phyloP scores from a whole-genome alignment of 2,329 filamentous ascomycete species.

The Microcyclosporella mali region DNA sequence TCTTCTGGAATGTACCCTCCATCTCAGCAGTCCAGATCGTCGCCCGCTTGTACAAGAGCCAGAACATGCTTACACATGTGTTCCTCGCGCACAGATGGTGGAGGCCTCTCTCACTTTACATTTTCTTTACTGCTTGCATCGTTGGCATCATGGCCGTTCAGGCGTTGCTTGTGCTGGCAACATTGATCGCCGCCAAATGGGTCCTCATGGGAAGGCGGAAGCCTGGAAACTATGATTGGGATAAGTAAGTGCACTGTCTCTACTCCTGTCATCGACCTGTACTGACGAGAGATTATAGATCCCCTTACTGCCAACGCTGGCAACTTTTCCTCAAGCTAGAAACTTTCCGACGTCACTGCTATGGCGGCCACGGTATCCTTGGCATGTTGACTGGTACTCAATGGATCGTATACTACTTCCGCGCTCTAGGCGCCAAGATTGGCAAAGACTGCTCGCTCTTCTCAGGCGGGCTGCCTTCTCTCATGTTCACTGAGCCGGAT shows the following conservation, averaged over 20 bases:
- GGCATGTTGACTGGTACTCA: slow-evolving; percentile 50
- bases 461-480: slow-evolving; percentile 46
- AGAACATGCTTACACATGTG: slow-evolving; percentile 6
- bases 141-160: slow-evolving; percentile 41
- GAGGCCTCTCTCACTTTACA: slow-evolving; percentile 37
- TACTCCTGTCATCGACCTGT: slow-evolving; percentile 19
- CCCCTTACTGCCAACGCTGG: slow-evolving; percentile 52
- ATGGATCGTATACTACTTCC: slow-evolving; percentile 50
- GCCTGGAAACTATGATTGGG: slow-evolving; percentile 54
- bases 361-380: slow-evolving; percentile 46
- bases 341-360: slow-evolving; percentile 46
- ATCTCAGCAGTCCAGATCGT: slow-evolving; percentile 46
- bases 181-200: slow-evolving; percentile 49
- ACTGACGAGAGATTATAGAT: slow-evolving; percentile 4
- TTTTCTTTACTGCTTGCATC: slow-evolving; percentile 38
- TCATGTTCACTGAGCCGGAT: slow-evolving; percentile 55
- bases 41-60: slow-evolving; percentile 30
- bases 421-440: slow-evolving; percentile 48
- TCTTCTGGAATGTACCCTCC: slow-evolving; percentile 49
- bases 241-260: slow-evolving; percentile 35
- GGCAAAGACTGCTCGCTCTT: slow-evolving; percentile 52
- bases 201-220: slow-evolving; percentile 45
- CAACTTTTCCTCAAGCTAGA: slow-evolving; percentile 51
- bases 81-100: slow-evolving; percentile 15
- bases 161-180: slow-evolving; percentile 38